Evolutionary conservation across 495 filamentous ascomycete genomes (phyloP).

Genomic region (Cercophora newfieldiana): DNA sequence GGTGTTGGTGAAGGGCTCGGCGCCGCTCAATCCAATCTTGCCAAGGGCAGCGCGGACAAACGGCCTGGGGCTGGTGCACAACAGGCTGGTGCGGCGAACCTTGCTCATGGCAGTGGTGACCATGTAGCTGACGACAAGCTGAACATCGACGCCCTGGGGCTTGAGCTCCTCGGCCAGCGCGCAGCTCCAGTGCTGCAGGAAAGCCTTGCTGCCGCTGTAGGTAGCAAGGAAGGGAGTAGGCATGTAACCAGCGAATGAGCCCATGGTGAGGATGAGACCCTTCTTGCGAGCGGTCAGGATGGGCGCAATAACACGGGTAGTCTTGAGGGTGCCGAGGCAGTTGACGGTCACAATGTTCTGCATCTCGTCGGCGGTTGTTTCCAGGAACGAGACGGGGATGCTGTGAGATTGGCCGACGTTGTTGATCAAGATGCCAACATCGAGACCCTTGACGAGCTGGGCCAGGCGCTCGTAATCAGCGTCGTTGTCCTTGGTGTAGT

Average conservation of each 20-base stretch:
- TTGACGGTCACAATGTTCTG: slow-evolving; percentile 92
- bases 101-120: slow-evolving; percentile 97
- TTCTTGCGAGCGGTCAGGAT: slow-evolving; percentile 78
- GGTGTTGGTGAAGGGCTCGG: slow-evolving; percentile 71
- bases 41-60: slow-evolving; percentile 79
- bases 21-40: slow-evolving; percentile 79
- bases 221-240: slow-evolving; percentile 93
- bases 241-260: slow-evolving; percentile 85
- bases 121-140: slow-evolving; percentile 86
- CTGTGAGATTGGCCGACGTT: slow-evolving; percentile 94
- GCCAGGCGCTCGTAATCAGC: slow-evolving; percentile 74
- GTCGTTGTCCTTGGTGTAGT: slow-evolving; percentile 77
- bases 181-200: slow-evolving; percentile 94
- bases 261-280: slow-evolving; percentile 95
- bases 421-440: slow-evolving; percentile 89
- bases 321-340: slow-evolving; percentile 80
- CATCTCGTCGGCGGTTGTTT: slow-evolving; percentile 77
- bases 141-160: slow-evolving; percentile 74
- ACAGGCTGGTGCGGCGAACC: slow-evolving; percentile 70
- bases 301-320: slow-evolving; percentile 81
- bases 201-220: slow-evolving; percentile 97
- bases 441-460: slow-evolving; percentile 65
- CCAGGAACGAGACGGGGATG: slow-evolving; percentile 85
- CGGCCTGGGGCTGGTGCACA: slow-evolving; percentile 76
- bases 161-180: slow-evolving; percentile 82